Evolutionary conservation across 2,329 filamentous ascomycete species (phyloP), one percentile per base, ranked within the genome.

Genomic region (Cladosporium austrohemisphaericum): DNA sequence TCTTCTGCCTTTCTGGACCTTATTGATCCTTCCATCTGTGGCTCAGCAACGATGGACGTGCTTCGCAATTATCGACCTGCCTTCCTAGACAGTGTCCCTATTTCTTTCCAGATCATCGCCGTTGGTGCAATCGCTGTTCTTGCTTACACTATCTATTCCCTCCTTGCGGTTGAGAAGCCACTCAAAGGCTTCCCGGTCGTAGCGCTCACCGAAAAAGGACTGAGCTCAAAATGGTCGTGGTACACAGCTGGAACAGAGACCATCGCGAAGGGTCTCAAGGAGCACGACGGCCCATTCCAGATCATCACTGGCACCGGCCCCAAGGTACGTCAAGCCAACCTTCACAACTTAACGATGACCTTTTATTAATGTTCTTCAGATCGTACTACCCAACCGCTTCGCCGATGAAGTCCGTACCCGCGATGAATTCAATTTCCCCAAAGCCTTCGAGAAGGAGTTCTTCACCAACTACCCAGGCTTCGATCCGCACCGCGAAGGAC

Each of bases 331-430:
- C 16, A 26, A 5, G 20, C 20, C 11, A 2, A 4, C 10, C 9
- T 43, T 10, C 26, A 29, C 7, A 28, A 4, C 5, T 7, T n/a
- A 7, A 6, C 3, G 16, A 7, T 28, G 28, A 18, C 7, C 28
- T 8, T 2, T 9, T 14, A 26, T 29, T 49, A 13, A 49, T 37
- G 41, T 3, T 14, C 4, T 22, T 9, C 6, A 52, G 33, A 52
- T 57, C 47, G 45, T 60, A 22, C 41, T 60, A 11, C 56, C 57
- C 3, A 53, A 55, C 33, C 50, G 52, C 6, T 59, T 53, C 29
- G 52, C 50, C 9, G 50, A 57, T 5, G 57, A 59, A 29, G 26
- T 59, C 11, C 52, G 54, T 19, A 51, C 49, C 29, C 52, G 52
- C 22, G 38, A 52, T 7, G 43, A 53, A 13, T 38, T 57, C 10